A percentile compares a stretch with the other conserved stretches of the same genome.
phyloP scores from a whole-genome alignment of 345 rosid species.

The Zanthoxylum bungeanum region DNA sequence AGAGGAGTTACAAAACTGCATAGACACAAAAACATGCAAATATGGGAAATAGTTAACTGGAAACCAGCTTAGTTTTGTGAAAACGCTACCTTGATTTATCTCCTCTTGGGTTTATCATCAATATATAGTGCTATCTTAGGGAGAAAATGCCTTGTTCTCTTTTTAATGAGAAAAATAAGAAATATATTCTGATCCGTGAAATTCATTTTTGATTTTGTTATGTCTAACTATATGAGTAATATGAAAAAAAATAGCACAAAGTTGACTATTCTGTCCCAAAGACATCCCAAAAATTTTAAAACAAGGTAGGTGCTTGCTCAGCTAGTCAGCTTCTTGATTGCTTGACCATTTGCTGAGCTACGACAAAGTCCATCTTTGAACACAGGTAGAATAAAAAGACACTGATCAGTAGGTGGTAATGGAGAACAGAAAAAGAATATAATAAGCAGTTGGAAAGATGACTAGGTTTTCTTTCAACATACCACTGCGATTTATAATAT shows the following conservation, averaged over 20 bases:
- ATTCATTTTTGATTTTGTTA: not conserved
- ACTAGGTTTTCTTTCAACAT: not conserved
- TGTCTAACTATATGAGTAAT: not conserved
- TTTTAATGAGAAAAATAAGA: not conserved
- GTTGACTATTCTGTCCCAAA: not conserved
- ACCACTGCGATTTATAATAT: not conserved
- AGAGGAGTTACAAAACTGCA: not conserved
- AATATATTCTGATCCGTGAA: not conserved
- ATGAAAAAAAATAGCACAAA: not conserved
- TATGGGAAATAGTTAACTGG: not conserved
- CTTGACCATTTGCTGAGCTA: not conserved
- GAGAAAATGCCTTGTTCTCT: not conserved
- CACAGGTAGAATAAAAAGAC: not conserved
- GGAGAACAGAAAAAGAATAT: conserved; percentile 1
- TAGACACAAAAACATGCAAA: not conserved
- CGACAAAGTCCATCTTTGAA: not conserved
- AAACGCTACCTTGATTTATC: not conserved
- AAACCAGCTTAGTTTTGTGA: not conserved
- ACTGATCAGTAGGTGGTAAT: not conserved
- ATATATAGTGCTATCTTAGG: not conserved
- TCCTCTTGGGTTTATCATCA: not conserved
- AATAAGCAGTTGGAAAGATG: not conserved
- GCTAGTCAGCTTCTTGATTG: not conserved
- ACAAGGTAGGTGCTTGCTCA: not conserved
- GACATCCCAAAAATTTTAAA: not conserved